These are phyloP conservation scores for Scedosporium apiospermum DNA, from an alignment of 2,329 filamentous ascomycete species.

Conservation along the genomic window DNA sequence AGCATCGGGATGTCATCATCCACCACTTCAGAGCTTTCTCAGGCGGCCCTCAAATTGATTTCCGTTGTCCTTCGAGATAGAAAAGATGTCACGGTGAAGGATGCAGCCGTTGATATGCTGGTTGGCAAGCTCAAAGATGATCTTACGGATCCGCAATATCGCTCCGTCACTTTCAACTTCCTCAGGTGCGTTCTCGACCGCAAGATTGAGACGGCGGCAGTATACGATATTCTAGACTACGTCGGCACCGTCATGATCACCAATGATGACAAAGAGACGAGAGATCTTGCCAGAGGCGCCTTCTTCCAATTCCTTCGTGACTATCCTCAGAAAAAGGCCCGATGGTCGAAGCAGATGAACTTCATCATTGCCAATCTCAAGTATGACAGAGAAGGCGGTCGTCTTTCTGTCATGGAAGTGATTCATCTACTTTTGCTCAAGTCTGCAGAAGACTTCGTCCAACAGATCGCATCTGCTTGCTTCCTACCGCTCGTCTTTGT, in stretches of 20 bases:
- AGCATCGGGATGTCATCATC: constrained; percentile 67
- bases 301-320: constrained; percentile 93
- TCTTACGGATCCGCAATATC: constrained; percentile 82
- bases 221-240: constrained; percentile 88
- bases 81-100: constrained; percentile 64
- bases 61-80: constrained; percentile 78
- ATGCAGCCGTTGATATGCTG: constrained; percentile 73
- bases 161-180: constrained; percentile 92
- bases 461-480: constrained; percentile 70
- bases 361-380: constrained; percentile 88
- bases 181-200: constrained; percentile 77
- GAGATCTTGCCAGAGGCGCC: constrained; percentile 77
- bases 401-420: constrained; percentile 88
- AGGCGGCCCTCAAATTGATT: constrained; percentile 81
- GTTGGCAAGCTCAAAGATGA: constrained; percentile 77
- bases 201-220: constrained; percentile 72
- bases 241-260: constrained; percentile 90
- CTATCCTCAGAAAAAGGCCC: constrained; percentile 83
- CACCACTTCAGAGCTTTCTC: constrained; percentile 74
- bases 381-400: constrained; percentile 79
- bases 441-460: constrained; percentile 69
- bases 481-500: constrained; percentile 83
- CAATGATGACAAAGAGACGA: constrained; percentile 81
- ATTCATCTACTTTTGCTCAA: constrained; percentile 81
- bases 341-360: constrained; percentile 79